Evolutionary conservation across 2,329 filamentous ascomycete species (phyloP).

Genomic region (Dothideomycetes sp.): DNA sequence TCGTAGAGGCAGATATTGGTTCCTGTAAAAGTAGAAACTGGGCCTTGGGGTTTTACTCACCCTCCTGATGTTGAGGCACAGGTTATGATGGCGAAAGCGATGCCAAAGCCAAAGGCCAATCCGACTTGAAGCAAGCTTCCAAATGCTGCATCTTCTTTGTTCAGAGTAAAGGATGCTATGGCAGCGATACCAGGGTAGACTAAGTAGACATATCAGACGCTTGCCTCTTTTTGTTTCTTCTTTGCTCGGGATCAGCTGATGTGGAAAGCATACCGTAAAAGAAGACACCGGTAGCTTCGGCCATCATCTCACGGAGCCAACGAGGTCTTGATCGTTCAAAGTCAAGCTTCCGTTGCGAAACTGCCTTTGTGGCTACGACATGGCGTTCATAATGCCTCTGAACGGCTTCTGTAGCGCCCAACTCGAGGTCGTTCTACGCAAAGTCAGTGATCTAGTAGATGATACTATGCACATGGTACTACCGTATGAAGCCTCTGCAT

Average conservation of each 20-base stretch:
- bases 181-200: conserved; percentile 44
- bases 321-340: conserved; percentile 46
- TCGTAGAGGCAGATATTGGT: not conserved
- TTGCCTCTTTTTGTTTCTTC: not conserved
- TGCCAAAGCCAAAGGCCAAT: conserved; percentile 47
- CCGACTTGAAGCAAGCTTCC: conserved; percentile 49
- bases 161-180: conserved; percentile 42
- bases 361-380: conserved; percentile 41
- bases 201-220: no score
- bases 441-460: not conserved
- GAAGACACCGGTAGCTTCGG: conserved; percentile 50
- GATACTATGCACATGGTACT: not conserved
- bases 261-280: conserved; percentile 39
- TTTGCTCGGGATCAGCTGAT: conserved; percentile 13
- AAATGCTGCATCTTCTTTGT: conserved; percentile 34
- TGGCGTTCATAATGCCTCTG: conserved; percentile 42
- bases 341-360: conserved; percentile 46
- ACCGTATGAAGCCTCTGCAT: conserved; percentile 26
- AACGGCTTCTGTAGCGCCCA: conserved; percentile 46
- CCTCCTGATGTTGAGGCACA: conserved; percentile 45
- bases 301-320: conserved; percentile 47
- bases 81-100: conserved; percentile 51
- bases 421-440: conserved; percentile 33
- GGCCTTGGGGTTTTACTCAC: conserved; percentile 20
- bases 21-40: not conserved